phyloP scores from a whole-genome alignment of 768 basidiomycete species.

The Megacollybia marginata region DNA sequence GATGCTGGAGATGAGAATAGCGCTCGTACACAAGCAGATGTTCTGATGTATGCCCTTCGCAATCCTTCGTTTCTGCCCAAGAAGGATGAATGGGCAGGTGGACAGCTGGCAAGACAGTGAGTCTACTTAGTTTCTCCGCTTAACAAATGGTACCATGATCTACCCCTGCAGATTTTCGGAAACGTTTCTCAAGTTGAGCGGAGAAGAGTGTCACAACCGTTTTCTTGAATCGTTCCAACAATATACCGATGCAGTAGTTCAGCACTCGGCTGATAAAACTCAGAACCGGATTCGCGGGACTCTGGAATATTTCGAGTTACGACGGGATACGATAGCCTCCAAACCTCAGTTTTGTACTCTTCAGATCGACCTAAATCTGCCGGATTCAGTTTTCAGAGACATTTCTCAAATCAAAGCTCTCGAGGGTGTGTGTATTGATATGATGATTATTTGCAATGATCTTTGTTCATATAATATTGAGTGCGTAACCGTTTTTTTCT shows the following conservation, averaged over 20 bases:
- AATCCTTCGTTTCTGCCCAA: constrained; percentile 3
- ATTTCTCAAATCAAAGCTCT: constrained; percentile 3
- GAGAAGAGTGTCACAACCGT: constrained; percentile 1
- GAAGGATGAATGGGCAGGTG: constrained; percentile 3
- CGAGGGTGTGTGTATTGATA: constrained; percentile 4
- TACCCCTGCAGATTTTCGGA: constrained; percentile 6
- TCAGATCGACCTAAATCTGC: constrained; percentile 6
- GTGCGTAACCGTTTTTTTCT: background rate
- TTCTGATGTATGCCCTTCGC: constrained; percentile 3
- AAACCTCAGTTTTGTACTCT: constrained; percentile 5
- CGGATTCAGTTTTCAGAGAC: constrained; percentile 4
- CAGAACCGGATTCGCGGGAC: constrained; percentile 5
- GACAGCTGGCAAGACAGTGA: constrained; percentile 6
- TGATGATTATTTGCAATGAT: constrained; percentile 8
- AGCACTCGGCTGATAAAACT: too few species aligned
- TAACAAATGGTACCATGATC: background rate
- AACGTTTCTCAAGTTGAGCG: background rate
- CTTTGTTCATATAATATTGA: background rate
- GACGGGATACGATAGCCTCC: constrained; percentile 7
- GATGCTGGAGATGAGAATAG: background rate
- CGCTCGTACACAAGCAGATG: background rate
- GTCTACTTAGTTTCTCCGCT: background rate
- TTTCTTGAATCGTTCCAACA: constrained; percentile 2
- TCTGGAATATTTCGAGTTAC: constrained; percentile 4
- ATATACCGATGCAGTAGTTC: constrained; percentile 3